Conservation (phyloP, 2,329 filamentous ascomycete genomes). For the Fusarium lateritium region DNA sequence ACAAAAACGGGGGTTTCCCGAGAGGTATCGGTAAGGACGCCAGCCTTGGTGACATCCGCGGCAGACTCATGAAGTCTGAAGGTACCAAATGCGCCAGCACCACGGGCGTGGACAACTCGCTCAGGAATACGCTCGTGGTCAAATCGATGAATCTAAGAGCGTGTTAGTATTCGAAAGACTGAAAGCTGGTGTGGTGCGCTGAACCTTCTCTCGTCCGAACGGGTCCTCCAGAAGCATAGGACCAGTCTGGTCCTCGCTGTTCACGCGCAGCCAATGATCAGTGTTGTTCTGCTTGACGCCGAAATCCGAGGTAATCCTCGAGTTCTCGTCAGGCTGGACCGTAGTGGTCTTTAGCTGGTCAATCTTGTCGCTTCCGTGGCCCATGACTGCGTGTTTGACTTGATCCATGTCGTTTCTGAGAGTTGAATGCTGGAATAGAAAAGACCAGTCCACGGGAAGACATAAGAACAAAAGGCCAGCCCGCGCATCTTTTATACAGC, state of each 20-base stretch:
- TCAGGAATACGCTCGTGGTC: slow-evolving; percentile 75
- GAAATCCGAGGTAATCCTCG: slow-evolving; percentile 81
- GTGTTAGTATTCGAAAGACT: not conserved
- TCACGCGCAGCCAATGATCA: slow-evolving; percentile 83
- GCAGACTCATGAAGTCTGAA: slow-evolving; percentile 78
- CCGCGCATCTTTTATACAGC: not conserved
- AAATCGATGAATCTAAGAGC: slow-evolving; percentile 76
- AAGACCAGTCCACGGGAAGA: not conserved
- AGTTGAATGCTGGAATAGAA: not conserved
- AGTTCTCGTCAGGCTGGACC: slow-evolving; percentile 70
- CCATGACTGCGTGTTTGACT: slow-evolving; percentile 59
- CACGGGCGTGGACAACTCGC: slow-evolving; percentile 79
- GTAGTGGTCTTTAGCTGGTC: slow-evolving; percentile 72
- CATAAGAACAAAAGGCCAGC: rapidly evolving
- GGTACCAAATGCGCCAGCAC: slow-evolving; percentile 78
- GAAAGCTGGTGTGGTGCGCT: not conserved
- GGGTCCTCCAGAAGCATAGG: slow-evolving; percentile 80
- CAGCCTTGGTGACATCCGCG: slow-evolving; percentile 76
- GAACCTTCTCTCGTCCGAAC: slow-evolving; percentile 80
- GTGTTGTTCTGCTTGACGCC: slow-evolving; percentile 81
- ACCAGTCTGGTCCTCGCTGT: slow-evolving; percentile 73
- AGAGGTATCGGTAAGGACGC: slow-evolving; percentile 68
- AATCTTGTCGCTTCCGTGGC: slow-evolving; percentile 66
- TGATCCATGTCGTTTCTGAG: slow-evolving; percentile 36
- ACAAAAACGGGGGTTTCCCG: slow-evolving; percentile 63